Evolutionary conservation across 2,329 filamentous ascomycete genomes (phyloP).

Genomic region (Aspergillus eucalypticola): DNA sequence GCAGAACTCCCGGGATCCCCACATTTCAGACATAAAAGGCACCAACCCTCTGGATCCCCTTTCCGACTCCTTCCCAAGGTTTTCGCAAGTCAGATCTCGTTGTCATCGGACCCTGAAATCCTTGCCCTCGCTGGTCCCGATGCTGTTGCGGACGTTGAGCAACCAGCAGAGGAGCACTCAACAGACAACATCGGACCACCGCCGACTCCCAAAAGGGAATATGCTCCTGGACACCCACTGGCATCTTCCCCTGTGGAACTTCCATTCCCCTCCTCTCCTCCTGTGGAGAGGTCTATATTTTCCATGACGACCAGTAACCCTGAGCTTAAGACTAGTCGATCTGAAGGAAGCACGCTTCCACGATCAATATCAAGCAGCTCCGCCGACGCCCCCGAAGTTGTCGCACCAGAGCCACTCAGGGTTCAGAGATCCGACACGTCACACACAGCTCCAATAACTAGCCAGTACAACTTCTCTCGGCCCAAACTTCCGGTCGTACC

Average conservation of each 20-base stretch:
- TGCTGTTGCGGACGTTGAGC: slow-evolving; percentile 29
- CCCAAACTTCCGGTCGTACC: slow-evolving; percentile 27
- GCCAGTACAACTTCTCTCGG: slow-evolving; percentile 25
- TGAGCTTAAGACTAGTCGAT: background rate
- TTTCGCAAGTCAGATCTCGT: slow-evolving; percentile 29
- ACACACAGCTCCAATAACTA: slow-evolving; percentile 17
- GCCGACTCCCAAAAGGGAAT: slow-evolving; percentile 8
- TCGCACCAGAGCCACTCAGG: slow-evolving; percentile 27
- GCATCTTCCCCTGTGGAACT: background rate
- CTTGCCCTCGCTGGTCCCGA: slow-evolving; percentile 34
- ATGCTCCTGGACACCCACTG: slow-evolving; percentile 7
- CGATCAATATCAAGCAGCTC: slow-evolving; percentile 36
- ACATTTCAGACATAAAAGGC: slow-evolving; percentile 25
- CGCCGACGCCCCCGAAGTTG: slow-evolving; percentile 39
- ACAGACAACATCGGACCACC: slow-evolving; percentile 10
- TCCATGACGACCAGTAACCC: background rate
- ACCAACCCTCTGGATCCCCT: slow-evolving; percentile 39
- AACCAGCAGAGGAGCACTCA: slow-evolving; percentile 32
- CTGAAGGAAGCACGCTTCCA: slow-evolving; percentile 4
- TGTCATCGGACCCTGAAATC: slow-evolving; percentile 42
- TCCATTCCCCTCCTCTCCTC: background rate
- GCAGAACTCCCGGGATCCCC: slow-evolving; percentile 25
- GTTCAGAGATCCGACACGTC: slow-evolving; percentile 30
- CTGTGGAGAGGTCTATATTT: background rate
- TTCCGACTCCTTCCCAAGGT: slow-evolving; percentile 36